These are phyloP conservation scores for Aspergillus pseudonomiae DNA, from an alignment of 2,329 filamentous ascomycete species.

Conservation along the genomic window DNA sequence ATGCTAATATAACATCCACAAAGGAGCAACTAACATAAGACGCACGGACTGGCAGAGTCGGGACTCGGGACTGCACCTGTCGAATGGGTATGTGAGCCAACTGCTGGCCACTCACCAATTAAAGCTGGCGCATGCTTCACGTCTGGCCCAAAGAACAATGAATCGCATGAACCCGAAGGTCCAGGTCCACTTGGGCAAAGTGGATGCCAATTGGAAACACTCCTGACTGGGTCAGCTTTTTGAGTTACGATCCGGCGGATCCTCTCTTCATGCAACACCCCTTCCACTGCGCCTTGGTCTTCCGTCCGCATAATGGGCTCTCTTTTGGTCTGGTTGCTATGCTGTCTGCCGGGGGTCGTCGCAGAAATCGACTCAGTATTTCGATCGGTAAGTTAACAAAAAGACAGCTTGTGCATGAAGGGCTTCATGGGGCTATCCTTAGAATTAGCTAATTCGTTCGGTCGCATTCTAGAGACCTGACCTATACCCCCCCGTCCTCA, in stretches of 20 bases:
- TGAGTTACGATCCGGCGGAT: neutral
- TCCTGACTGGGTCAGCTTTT: neutral
- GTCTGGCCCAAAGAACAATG: neutral
- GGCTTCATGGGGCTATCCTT: no score
- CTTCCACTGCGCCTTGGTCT: constrained; percentile 13
- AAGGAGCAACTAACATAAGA: neutral
- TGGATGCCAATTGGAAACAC: constrained; percentile 4
- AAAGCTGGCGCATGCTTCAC: neutral
- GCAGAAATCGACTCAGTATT: constrained; percentile 38
- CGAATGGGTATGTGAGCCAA: neutral
- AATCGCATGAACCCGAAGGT: neutral
- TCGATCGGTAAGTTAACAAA: constrained; percentile 37
- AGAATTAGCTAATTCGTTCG: constrained; percentile 6
- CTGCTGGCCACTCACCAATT: neutral
- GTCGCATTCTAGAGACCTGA: constrained; percentile 40
- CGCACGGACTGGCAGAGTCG: neutral
- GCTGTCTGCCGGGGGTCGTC: constrained; percentile 19
- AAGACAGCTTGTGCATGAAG: no score
- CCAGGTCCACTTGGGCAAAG: neutral
- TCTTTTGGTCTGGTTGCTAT: constrained; percentile 25
- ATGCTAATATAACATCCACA: neutral
- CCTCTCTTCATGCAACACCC: neutral
- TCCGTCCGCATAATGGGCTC: constrained; percentile 13
- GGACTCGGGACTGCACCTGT: neutral
- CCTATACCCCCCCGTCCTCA: constrained; percentile 40